A percentile compares a stretch with the other conserved stretches of the same genome.
These are phyloP conservation scores for Sporothrix humicola DNA, from an alignment of 2,329 filamentous ascomycete species.

Conservation along the genomic window DNA sequence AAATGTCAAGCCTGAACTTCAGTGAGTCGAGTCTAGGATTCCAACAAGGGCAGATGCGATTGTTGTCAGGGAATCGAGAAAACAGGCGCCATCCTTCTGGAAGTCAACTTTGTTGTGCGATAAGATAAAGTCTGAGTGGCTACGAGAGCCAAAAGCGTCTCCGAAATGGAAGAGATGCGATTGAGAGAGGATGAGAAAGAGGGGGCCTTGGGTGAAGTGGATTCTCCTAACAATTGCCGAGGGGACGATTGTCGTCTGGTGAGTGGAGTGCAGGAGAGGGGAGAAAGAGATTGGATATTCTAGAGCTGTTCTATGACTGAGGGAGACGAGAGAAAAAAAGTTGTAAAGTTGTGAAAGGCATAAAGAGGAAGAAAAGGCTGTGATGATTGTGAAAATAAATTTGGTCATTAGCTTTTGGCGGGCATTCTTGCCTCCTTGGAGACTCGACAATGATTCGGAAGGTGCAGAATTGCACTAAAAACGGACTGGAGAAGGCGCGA, in stretches of 20 bases:
- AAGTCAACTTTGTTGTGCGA: background rate
- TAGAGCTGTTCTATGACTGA: background rate
- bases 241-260: background rate
- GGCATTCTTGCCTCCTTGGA: background rate
- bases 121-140: constrained; percentile 17
- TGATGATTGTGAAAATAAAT: constrained; percentile 22
- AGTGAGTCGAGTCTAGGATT: background rate
- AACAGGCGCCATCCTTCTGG: constrained; percentile 19
- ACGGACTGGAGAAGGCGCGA: constrained; percentile 6
- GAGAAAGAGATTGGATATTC: constrained; percentile 1
- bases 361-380: constrained; percentile 9
- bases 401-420: constrained; percentile 16
- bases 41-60: constrained; percentile 5
- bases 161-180: background rate
- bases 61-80: constrained; percentile 21
- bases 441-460: constrained; percentile 25
- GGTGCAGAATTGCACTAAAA: background rate
- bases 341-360: background rate
- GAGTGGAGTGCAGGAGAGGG: background rate
- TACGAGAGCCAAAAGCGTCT: background rate
- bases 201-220: background rate
- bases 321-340: background rate
- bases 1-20: background rate
- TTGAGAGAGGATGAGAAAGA: background rate
- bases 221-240: constrained; percentile 12